Percentiles rank a stretch among this genome's conserved stretches.
Conservation (phyloP, 176 grass and related monocot species). For the Avena eriantha region DNA sequence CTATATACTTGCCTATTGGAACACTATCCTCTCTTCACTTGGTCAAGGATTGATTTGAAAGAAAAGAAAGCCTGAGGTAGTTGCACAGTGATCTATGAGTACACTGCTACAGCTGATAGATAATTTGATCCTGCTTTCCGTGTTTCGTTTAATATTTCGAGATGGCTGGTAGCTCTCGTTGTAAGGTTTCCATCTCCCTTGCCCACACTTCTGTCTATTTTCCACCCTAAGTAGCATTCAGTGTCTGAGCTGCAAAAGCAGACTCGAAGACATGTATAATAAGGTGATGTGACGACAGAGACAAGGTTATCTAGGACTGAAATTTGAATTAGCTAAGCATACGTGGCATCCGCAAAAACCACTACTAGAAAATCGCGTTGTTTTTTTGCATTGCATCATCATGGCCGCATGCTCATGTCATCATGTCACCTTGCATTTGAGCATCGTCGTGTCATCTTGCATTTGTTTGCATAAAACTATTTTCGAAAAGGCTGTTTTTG, state of each 20-base stretch:
- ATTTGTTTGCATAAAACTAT: too few relatives aligned
- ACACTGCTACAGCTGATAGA: background rate
- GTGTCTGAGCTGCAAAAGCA: background rate
- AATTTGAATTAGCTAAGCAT: background rate
- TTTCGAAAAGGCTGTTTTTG: too few relatives aligned
- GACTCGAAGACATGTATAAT: background rate
- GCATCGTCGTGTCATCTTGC: too few relatives aligned
- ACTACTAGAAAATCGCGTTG: too few relatives aligned
- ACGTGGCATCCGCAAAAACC: too few relatives aligned
- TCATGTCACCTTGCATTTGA: too few relatives aligned
- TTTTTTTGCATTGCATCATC: too few relatives aligned
- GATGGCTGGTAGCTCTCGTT: conserved; percentile 11
- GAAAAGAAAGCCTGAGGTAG: conserved; percentile 43
- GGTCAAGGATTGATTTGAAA: conserved; percentile 43
- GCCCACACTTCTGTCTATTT: conserved; percentile 1
- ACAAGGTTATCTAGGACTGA: conserved; percentile 13
- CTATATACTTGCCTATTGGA: conserved; percentile 38
- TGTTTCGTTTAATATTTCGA: conserved; percentile 26
- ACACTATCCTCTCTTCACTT: conserved; percentile 15
- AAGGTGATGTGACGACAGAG: background rate
- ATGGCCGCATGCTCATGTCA: too few relatives aligned
- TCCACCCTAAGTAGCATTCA: background rate
- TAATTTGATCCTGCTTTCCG: conserved; percentile 28
- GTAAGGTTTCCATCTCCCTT: conserved; percentile 26
- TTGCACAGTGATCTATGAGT: conserved; percentile 40